phyloP scores from a whole-genome alignment of 1,139 yeast species.

The Entelexis sorbosivorans region DNA sequence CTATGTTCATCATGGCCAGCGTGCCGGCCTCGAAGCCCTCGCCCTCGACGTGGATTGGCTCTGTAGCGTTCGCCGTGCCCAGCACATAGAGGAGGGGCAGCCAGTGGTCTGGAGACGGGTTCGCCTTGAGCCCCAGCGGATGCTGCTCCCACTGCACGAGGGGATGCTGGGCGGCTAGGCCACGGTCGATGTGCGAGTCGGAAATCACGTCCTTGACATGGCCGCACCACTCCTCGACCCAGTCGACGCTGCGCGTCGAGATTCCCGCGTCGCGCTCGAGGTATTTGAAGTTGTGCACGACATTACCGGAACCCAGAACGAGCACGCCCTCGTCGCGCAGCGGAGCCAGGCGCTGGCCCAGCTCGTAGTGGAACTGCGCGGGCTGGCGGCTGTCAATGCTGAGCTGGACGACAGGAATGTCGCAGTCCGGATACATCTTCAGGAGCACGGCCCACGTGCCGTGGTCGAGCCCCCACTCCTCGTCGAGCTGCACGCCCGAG shows the following conservation, averaged over 20 bases:
- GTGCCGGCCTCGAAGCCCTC: conserved; percentile 13
- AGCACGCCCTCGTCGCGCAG: conserved; percentile 23
- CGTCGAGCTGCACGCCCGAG: conserved; percentile 4
- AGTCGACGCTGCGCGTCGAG: not conserved
- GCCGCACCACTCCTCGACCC: conserved; percentile 18
- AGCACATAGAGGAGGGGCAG: conserved; percentile 21
- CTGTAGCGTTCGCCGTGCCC: conserved; percentile 19
- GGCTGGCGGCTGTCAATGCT: conserved; percentile 17
- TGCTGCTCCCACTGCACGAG: conserved; percentile 20
- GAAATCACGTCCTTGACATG: conserved; percentile 13
- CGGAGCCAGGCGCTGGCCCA: conserved; percentile 19
- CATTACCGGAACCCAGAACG: conserved; percentile 20
- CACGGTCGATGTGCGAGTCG: conserved; percentile 10
- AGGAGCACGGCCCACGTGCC: conserved; percentile 22
- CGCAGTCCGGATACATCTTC: conserved; percentile 23
- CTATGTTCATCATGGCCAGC: conserved; percentile 14
- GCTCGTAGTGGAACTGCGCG: conserved; percentile 17
- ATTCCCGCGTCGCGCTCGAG: conserved; percentile 1
- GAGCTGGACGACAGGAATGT: conserved; percentile 22
- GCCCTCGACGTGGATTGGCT: conserved; percentile 10
- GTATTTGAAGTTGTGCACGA: conserved; percentile 21
- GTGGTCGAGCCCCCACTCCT: conserved; percentile 24
- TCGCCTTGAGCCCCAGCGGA: conserved; percentile 15
- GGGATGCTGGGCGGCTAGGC: conserved; percentile 15
- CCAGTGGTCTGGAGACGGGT: conserved; percentile 22